A percentile compares a stretch with the other conserved stretches of the same genome.
Conservation (phyloP, 2,329 filamentous ascomycete species). For the Akanthomyces uredinophilus region DNA sequence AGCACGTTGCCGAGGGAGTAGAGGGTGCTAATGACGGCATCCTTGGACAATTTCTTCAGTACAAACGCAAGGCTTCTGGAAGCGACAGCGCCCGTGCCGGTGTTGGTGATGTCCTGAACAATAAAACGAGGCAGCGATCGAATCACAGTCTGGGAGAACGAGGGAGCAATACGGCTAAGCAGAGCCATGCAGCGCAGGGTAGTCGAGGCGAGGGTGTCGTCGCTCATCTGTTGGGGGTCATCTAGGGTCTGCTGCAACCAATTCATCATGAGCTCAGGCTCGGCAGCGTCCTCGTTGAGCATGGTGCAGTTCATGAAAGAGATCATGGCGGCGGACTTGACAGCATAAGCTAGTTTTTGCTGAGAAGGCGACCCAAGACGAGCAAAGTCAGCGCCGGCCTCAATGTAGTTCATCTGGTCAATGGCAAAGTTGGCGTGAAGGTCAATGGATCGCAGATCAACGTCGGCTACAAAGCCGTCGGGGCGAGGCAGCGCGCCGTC, state of each 20-base stretch:
- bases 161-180: slow-evolving; percentile 68
- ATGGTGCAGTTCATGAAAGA: slow-evolving; percentile 82
- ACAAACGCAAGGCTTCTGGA: slow-evolving; percentile 81
- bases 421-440: slow-evolving; percentile 66
- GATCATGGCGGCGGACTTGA: slow-evolving; percentile 76
- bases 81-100: slow-evolving; percentile 66
- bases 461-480: slow-evolving; percentile 38
- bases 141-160: slow-evolving; percentile 69
- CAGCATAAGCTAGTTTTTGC: slow-evolving; percentile 77
- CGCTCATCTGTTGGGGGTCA: slow-evolving; percentile 77
- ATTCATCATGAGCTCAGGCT: slow-evolving; percentile 69
- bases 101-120: slow-evolving; percentile 71
- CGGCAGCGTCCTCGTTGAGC: slow-evolving; percentile 74
- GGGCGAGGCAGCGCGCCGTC: slow-evolving; percentile 29
- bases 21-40: slow-evolving; percentile 88
- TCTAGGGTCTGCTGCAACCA: slow-evolving; percentile 83
- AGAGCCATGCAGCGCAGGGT: slow-evolving; percentile 79
- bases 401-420: slow-evolving; percentile 80
- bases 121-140: slow-evolving; percentile 80
- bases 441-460: slow-evolving; percentile 53
- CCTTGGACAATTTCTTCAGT: slow-evolving; percentile 77
- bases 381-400: slow-evolving; percentile 86
- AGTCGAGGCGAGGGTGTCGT: slow-evolving; percentile 68
- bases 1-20: slow-evolving; percentile 96
- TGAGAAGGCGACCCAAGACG: slow-evolving; percentile 76